phyloP scores from a whole-genome alignment of 768 basidiomycete species.

The Phaffia tasmanica region DNA sequence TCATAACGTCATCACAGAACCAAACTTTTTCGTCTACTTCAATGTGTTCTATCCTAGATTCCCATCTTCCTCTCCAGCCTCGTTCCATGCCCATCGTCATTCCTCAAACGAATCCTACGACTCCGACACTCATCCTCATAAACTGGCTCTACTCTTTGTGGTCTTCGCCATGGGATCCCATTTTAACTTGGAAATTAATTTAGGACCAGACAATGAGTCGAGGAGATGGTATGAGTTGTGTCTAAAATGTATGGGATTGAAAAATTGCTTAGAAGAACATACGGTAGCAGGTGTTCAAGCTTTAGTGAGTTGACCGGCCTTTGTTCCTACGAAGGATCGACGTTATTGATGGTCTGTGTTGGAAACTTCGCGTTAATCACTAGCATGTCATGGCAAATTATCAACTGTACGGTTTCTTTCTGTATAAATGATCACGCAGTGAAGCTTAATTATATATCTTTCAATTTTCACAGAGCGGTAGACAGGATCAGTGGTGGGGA shows the following conservation, averaged over 20 bases:
- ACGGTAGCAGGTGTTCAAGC: conserved; percentile 9
- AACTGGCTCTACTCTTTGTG: conserved; percentile 9
- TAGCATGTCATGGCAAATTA: conserved; percentile 13
- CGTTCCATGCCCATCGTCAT: too few species aligned
- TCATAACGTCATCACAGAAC: conserved; percentile 3
- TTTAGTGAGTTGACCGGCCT: not conserved
- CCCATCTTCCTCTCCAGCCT: not conserved
- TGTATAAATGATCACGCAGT: not conserved
- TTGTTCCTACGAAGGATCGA: too few species aligned
- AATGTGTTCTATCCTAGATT: conserved; percentile 4
- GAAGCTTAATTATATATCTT: too few species aligned
- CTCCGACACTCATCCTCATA: conserved; percentile 9
- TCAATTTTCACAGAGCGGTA: conserved; percentile 2
- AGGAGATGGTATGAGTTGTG: not conserved
- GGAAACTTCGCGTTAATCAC: too few species aligned
- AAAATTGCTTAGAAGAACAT: conserved; percentile 3
- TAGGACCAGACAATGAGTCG: not conserved
- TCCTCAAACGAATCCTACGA: not conserved
- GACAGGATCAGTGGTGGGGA: conserved; percentile 6
- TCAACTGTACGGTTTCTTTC: not conserved
- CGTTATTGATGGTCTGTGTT: too few species aligned
- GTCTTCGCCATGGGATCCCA: conserved; percentile 9
- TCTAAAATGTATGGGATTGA: not conserved
- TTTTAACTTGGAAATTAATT: not conserved
- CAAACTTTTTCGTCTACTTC: not conserved